A percentile compares a stretch with the other conserved stretches of the same genome.
phyloP scores from a whole-genome alignment of 176 grass and related monocot genomes.

The Oryza meridionalis region DNA sequence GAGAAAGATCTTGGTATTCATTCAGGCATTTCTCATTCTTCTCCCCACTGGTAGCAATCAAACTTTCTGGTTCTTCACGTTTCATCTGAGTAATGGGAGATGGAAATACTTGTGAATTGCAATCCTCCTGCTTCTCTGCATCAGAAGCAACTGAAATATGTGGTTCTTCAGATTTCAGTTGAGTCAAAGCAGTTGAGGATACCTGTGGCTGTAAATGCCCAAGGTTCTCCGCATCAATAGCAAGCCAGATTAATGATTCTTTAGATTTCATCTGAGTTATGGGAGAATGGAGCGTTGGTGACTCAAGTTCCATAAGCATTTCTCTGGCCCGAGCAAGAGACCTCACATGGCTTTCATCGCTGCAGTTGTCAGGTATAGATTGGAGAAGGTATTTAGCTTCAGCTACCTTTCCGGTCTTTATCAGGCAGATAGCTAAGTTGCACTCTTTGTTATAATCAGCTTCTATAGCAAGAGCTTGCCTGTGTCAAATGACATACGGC shows the following conservation, averaged over 20 bases:
- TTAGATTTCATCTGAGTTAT: constrained; percentile 51
- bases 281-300: constrained; percentile 45
- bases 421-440: constrained; percentile 76
- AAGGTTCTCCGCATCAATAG: constrained; percentile 44
- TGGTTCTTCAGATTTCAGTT: constrained; percentile 41
- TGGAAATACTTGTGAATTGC: constrained; percentile 31
- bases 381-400: constrained; percentile 67
- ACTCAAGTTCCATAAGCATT: constrained; percentile 56
- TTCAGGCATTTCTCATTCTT: constrained; percentile 24
- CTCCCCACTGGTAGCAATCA: constrained; percentile 15
- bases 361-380: constrained; percentile 47
- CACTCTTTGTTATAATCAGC: constrained; percentile 71
- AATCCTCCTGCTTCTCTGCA: constrained; percentile 34
- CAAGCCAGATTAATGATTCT: constrained; percentile 23
- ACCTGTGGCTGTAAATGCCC: constrained; percentile 35
- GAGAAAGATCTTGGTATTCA: constrained; percentile 45
- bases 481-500: constrained; percentile 36
- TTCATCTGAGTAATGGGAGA: constrained; percentile 58
- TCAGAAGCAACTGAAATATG: constrained; percentile 25
- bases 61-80: constrained; percentile 34
- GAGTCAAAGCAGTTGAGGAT: constrained; percentile 27
- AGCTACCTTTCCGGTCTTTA: constrained; percentile 57
- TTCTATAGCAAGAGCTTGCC: constrained; percentile 74
- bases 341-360: constrained; percentile 54
- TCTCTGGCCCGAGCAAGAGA: constrained; percentile 52